Percentiles rank a stretch among this genome's conserved stretches.
Conservation (phyloP, 1,284 basidiomycete species). For the Neotropicomus parvogracilis region DNA sequence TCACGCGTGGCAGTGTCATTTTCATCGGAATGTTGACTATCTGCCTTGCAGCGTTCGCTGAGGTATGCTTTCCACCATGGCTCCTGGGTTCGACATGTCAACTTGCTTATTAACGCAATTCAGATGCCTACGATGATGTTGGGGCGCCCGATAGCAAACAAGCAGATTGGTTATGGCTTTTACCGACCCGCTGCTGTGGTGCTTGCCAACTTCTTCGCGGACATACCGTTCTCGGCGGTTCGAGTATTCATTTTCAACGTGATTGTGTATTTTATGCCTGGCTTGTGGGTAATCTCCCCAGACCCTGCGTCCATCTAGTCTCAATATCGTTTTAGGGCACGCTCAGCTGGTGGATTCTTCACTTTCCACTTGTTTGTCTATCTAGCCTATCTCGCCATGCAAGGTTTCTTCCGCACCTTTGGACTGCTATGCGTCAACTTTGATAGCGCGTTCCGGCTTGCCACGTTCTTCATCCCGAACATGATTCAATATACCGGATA, state of each 20-base stretch:
- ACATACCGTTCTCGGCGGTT: constrained; percentile 69
- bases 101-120: not conserved
- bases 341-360: constrained; percentile 65
- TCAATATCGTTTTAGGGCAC: constrained; percentile 32
- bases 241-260: constrained; percentile 65
- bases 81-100: not conserved
- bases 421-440: constrained; percentile 64
- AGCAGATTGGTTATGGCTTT: constrained; percentile 76
- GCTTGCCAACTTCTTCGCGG: constrained; percentile 71
- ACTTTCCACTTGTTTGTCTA: constrained; percentile 69
- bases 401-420: constrained; percentile 72
- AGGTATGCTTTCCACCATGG: constrained; percentile 40
- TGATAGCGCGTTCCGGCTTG: constrained; percentile 58
- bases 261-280: constrained; percentile 74
- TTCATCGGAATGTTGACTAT: constrained; percentile 74
- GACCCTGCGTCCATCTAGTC: not conserved
- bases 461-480: constrained; percentile 62
- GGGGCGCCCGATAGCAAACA: constrained; percentile 71
- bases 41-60: constrained; percentile 75
- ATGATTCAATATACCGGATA: constrained; percentile 55
- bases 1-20: constrained; percentile 84
- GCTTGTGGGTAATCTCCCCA: constrained; percentile 36
- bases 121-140: constrained; percentile 67
- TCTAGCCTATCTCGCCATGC: constrained; percentile 59
- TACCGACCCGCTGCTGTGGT: constrained; percentile 76